Percentiles rank a stretch among this genome's conserved stretches.
Evolutionary conservation across 768 basidiomycete genomes (phyloP).

Genomic region (Lactifluus hygrophoroides): DNA sequence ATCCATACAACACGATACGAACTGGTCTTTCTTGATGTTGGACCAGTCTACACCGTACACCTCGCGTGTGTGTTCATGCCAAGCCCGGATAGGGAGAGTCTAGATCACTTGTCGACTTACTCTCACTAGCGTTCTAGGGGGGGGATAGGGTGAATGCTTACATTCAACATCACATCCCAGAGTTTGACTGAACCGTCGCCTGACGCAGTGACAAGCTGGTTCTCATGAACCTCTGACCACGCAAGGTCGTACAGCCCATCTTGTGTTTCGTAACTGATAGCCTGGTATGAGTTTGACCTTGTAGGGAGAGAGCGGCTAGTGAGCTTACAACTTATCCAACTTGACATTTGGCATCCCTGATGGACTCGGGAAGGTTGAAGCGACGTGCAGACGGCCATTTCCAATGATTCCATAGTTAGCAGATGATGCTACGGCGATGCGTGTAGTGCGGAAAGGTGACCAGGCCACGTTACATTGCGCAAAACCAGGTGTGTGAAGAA

Average conservation of each 20-base stretch:
- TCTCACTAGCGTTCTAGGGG: conserved; percentile 22
- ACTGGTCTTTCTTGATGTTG: conserved; percentile 82
- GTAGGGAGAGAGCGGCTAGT: background rate
- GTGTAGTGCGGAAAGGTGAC: conserved; percentile 76
- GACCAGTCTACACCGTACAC: conserved; percentile 95
- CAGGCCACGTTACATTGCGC: conserved; percentile 75
- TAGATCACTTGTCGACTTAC: conserved; percentile 33
- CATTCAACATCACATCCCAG: conserved; percentile 86
- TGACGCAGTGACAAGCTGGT: conserved; percentile 82
- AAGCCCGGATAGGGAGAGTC: conserved; percentile 83
- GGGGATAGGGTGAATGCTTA: conserved; percentile 27
- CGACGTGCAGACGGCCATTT: conserved; percentile 79
- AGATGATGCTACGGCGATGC: conserved; percentile 71
- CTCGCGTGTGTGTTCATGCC: conserved; percentile 93
- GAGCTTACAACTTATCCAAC: conserved; percentile 61
- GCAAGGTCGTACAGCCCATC: conserved; percentile 87
- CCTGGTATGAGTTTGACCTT: conserved; percentile 20
- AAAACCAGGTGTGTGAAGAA: conserved; percentile 70
- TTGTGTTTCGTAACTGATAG: conserved; percentile 82
- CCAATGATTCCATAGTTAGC: conserved; percentile 95
- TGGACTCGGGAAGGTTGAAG: conserved; percentile 43
- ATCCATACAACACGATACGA: conserved; percentile 89
- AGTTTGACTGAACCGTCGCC: conserved; percentile 87
- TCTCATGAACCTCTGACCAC: conserved; percentile 94
- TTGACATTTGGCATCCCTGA: conserved; percentile 37